These are phyloP conservation scores for Rhodotorula taiwanensis DNA, from an alignment of 768 basidiomycete genomes.

Conservation along the genomic window DNA sequence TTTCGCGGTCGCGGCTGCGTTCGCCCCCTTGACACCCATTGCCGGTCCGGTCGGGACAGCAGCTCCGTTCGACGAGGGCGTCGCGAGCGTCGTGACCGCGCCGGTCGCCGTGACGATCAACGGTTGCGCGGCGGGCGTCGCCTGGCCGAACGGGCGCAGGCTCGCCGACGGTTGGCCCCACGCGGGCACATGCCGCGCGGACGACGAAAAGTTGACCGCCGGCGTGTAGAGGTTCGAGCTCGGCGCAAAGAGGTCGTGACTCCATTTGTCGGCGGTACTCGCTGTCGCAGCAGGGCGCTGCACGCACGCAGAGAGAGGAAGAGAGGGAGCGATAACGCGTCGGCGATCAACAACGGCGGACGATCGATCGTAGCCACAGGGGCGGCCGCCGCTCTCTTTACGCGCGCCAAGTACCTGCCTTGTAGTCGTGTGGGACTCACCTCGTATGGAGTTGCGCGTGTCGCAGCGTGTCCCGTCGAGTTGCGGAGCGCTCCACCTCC, in stretches of 20 bases:
- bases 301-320: too few species aligned
- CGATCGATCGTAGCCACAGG: too few species aligned
- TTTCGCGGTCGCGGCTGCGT: background rate
- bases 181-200: background rate
- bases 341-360: too few species aligned
- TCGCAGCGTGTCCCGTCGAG: too few species aligned
- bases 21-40: slow-evolving; percentile 17
- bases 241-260: slow-evolving; percentile 35
- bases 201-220: slow-evolving; percentile 14
- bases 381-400: too few species aligned
- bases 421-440: too few species aligned
- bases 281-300: background rate
- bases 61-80: background rate
- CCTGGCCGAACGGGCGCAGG: slow-evolving; percentile 21
- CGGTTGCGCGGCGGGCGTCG: slow-evolving; percentile 22
- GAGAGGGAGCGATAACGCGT: background rate
- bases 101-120: background rate
- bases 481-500: slow-evolving; percentile 2
- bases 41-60: background rate
- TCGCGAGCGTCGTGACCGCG: background rate
- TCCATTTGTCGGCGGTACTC: slow-evolving; percentile 23
- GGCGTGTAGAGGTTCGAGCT: slow-evolving; percentile 30
- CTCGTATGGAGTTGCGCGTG: too few species aligned
- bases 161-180: background rate
- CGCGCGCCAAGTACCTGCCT: too few species aligned